Base-by-base conservation (phyloP, 768 basidiomycete genomes). In the Pholiota microspora region DNA sequence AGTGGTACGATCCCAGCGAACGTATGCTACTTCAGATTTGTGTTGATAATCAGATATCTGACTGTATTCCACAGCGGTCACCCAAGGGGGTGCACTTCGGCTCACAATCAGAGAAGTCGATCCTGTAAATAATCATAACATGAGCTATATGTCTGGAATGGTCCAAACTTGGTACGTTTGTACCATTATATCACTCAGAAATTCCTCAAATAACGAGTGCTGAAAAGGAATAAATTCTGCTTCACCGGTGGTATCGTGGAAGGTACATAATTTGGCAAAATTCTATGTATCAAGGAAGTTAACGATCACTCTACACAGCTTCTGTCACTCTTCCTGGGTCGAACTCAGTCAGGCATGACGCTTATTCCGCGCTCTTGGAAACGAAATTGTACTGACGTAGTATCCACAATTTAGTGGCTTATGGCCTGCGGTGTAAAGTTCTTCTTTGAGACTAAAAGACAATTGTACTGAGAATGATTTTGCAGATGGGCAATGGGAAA, bases 171-270 rank as follows among this genome's bases (percentile, higher is more conserved):
- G n/a, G n/a, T n/a, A n/a, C n/a, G n/a, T n/a, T n/a, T n/a, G n/a
- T n/a, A n/a, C n/a, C n/a, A n/a, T n/a, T n/a, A n/a, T n/a, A n/a
- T n/a, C n/a, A n/a, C n/a, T n/a, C n/a, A n/a, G n/a, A n/a, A n/a
- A n/a, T n/a, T n/a, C n/a, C n/a, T n/a, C n/a, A n/a, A n/a, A n/a
- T n/a, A n/a, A n/a, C n/a, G n/a, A n/a, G n/a, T n/a, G n/a, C n/a
- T n/a, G n/a, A n/a, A n/a, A n/a, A 63, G 76, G 76, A 77, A 77
- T 53, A 78, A 78, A 70, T 84, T 94, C 59, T 92, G 89, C 67
- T 92, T 92, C 66, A 89, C 88, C 8, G 87, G 87, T 6, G 91
- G 91, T 38, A 68, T 89, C 46, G 77, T 90, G 49, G 88, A 77
- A 67, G 67, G 73, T 42, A 5, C 18, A 23, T 42, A 18, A 29